Percentiles rank a stretch among this genome's conserved stretches.
Evolutionary conservation across 2,329 filamentous ascomycete genomes (phyloP).

Genomic region (Trichoderma koningiopsis): DNA sequence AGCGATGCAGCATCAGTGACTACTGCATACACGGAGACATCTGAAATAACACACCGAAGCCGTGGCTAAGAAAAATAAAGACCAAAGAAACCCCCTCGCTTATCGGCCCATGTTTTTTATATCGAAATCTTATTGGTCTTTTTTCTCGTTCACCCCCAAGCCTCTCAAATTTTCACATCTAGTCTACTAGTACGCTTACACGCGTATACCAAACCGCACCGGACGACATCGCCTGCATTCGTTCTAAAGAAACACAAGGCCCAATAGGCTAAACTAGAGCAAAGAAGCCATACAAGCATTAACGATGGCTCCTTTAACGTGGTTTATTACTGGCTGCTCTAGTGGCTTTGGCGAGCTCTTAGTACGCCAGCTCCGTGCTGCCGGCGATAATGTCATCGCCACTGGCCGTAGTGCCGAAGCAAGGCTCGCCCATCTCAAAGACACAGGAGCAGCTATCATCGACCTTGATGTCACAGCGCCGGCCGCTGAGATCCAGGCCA

Average conservation of each 20-base stretch:
- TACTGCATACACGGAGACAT: not conserved
- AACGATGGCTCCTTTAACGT: slow-evolving; percentile 31
- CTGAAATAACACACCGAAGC: not conserved
- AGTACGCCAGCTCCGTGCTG: slow-evolving; percentile 41
- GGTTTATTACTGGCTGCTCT: slow-evolving; percentile 48
- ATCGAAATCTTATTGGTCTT: not conserved
- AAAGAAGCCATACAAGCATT: not conserved
- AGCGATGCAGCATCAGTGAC: not conserved
- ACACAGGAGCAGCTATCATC: slow-evolving; percentile 29
- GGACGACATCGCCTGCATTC: not conserved
- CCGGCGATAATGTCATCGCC: slow-evolving; percentile 46
- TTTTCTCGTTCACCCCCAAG: not conserved
- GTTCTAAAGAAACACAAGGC: not conserved
- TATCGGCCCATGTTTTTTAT: not conserved
- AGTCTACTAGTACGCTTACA: not conserved
- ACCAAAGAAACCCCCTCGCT: not conserved
- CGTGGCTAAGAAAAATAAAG: slow-evolving; percentile 22
- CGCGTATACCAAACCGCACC: not conserved
- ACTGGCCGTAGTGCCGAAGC: slow-evolving; percentile 43
- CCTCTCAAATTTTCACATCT: not conserved
- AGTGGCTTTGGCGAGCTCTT: slow-evolving; percentile 46
- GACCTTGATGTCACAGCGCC: slow-evolving; percentile 29
- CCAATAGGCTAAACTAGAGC: not conserved
- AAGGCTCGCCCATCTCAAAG: slow-evolving; percentile 40
- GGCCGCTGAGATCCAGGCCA: slow-evolving; percentile 16